Percentiles rank a stretch among this genome's conserved stretches.
These are phyloP conservation scores for Candida quercuum DNA, from an alignment of 805 yeast species.

Conservation along the genomic window DNA sequence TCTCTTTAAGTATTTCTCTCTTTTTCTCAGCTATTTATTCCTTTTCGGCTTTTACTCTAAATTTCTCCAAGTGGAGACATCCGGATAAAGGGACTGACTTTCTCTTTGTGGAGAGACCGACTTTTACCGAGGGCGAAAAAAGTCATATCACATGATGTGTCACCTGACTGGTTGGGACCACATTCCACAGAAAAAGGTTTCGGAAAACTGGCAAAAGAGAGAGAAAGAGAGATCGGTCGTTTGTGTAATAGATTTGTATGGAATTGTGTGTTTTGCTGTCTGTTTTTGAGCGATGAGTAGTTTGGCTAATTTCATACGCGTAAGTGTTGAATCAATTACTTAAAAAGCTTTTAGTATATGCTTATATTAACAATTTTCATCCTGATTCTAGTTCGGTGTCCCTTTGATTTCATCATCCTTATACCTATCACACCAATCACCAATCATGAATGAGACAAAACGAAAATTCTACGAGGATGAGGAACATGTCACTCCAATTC, in stretches of 20 bases:
- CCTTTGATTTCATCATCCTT: constrained; percentile 1
- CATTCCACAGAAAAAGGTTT: no score
- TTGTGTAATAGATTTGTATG: no score
- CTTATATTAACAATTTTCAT: no score
- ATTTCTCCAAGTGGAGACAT: neutral
- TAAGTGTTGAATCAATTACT: no score
- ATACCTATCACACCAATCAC: constrained; percentile 1
- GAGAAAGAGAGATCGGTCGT: neutral
- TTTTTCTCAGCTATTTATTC: no score
- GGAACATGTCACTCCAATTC: constrained; percentile 37
- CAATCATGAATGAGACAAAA: constrained; percentile 3
- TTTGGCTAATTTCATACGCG: constrained; percentile 2
- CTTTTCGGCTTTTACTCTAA: no score
- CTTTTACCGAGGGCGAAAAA: neutral
- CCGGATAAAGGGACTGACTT: neutral
- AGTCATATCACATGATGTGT: neutral
- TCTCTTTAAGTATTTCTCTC: no score
- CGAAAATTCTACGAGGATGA: constrained; percentile 45
- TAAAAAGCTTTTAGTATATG: no score
- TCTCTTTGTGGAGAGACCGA: neutral
- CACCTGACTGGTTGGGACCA: no score
- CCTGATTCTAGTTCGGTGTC: constrained; percentile 1
- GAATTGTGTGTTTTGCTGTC: no score
- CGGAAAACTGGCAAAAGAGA: no score
- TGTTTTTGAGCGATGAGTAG: no score